Evolutionary conservation across 2,329 filamentous ascomycete genomes (phyloP).

Genomic region (Drechslerella coelobrocha): DNA sequence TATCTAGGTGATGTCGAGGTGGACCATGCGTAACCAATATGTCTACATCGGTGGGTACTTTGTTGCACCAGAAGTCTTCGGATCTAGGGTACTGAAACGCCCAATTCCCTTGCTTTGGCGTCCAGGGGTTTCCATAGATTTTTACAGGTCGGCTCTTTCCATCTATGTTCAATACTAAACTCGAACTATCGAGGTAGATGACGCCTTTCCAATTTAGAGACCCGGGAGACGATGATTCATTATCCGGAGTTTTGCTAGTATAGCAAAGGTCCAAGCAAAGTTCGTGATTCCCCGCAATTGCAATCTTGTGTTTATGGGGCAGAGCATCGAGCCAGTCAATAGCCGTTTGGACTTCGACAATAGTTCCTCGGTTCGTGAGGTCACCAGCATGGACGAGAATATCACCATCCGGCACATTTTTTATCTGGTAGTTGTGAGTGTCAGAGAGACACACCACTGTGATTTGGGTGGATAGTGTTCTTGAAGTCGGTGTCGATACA

Average conservation of each 20-base stretch:
- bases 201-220: constrained; percentile 71
- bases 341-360: constrained; percentile 77
- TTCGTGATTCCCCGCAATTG: constrained; percentile 90
- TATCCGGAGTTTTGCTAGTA: constrained; percentile 61
- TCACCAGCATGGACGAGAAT: constrained; percentile 90
- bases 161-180: constrained; percentile 69
- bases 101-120: constrained; percentile 73
- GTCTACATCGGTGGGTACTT: constrained; percentile 74
- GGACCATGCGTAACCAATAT: constrained; percentile 83
- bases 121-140: constrained; percentile 81
- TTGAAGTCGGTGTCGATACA: not conserved
- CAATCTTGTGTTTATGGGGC: constrained; percentile 79
- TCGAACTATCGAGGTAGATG: constrained; percentile 76
- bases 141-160: constrained; percentile 64
- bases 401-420: constrained; percentile 75
- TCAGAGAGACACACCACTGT: constrained; percentile 88
- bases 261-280: constrained; percentile 75
- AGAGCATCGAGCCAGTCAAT: constrained; percentile 80
- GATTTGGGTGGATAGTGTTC: constrained; percentile 62
- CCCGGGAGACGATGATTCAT: constrained; percentile 62
- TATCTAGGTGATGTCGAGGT: constrained; percentile 74
- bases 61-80: constrained; percentile 74
- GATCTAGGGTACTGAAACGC: constrained; percentile 75
- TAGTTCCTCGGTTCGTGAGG: constrained; percentile 75
- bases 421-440: constrained; percentile 73